Evolutionary conservation across 2,329 filamentous ascomycete species (phyloP).

Genomic region (Rhytidhysteron rufulum): DNA sequence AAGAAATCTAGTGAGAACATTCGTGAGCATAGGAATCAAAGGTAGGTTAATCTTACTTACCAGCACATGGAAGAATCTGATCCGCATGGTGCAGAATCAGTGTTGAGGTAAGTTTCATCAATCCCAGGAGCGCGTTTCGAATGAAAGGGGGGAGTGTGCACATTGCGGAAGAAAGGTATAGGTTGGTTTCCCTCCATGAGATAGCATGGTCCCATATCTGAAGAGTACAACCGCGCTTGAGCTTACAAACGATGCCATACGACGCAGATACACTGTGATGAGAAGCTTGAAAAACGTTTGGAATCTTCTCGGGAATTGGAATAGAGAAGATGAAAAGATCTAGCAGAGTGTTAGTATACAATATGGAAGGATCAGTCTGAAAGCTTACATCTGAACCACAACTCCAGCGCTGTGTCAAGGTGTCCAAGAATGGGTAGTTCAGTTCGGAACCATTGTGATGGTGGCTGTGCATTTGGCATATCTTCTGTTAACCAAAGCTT

Average conservation of each 20-base stretch:
- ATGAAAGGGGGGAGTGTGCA: slow-evolving; percentile 40
- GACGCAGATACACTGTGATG: slow-evolving; percentile 60
- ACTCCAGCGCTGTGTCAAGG: slow-evolving; percentile 43
- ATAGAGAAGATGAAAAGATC: slow-evolving; percentile 55
- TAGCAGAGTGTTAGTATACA: slow-evolving; percentile 16
- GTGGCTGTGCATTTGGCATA: slow-evolving; percentile 38
- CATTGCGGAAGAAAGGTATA: slow-evolving; percentile 38
- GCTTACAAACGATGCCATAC: slow-evolving; percentile 60
- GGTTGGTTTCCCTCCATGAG: slow-evolving; percentile 54
- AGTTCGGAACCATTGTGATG: slow-evolving; percentile 44
- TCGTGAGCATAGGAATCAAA: no score
- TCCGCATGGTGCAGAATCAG: slow-evolving; percentile 54
- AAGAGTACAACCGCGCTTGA: slow-evolving; percentile 56
- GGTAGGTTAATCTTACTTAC: no score
- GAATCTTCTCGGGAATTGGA: slow-evolving; percentile 53
- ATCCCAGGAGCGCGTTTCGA: slow-evolving; percentile 35
- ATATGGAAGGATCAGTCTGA: not conserved
- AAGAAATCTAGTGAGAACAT: slow-evolving; percentile 58
- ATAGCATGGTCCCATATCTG: slow-evolving; percentile 64
- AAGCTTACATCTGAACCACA: slow-evolving; percentile 43
- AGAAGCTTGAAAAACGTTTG: slow-evolving; percentile 60
- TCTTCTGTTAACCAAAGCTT: slow-evolving; percentile 45
- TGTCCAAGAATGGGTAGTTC: slow-evolving; percentile 45
- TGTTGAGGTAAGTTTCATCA: slow-evolving; percentile 39
- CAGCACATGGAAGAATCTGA: slow-evolving; percentile 40